Base-by-base conservation (phyloP, 495 filamentous ascomycete genomes). In the Pseudevernia furfuracea region DNA sequence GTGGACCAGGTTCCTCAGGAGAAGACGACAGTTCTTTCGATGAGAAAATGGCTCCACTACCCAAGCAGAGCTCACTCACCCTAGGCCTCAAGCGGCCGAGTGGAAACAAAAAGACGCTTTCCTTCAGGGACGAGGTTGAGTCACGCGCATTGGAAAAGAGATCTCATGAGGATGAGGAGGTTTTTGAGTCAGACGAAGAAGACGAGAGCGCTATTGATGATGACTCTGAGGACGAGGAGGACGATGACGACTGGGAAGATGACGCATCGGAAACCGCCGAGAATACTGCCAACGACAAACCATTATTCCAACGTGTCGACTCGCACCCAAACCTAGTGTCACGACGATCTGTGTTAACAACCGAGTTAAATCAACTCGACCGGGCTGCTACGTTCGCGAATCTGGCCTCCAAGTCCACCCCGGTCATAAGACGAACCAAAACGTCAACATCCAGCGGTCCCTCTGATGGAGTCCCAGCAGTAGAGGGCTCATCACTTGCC, bases 271-370 rank as follows among this genome's bases (percentile, higher is more conserved):
- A 95, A 64, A 95, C 87, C 69, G 90, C 85, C 30, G 86, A 85
- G 60, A 89, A 90, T 0, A 93, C 87, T 70, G 80, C 89, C 32
- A 89, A 93, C 61, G 90, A 94, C 8, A 32, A 55, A 25, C 66
- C 62, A 1, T 78, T 89, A 67, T 97, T 97, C 80, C 85, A 90
- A 71, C 86, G 94, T 10, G 92, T 97, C 37, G 91, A 96, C 72
- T 96, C 93, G 25, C 84, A 85, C 67, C 86, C 89, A 3, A 89
- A 96, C 66, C 82, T 98, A 7, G 85, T 88, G 14, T 95, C 95
- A 11, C 85, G 89, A 30, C 85, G 89, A 58, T 97, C 94, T 28
- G 81, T 97, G 36, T 85, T 99, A 59, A 96, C 94, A 1, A 87
- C 91, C 62, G 86, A 92, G 82, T 82, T 99, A 72, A 87, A 92